Evolutionary conservation across 129 eudicot species (phyloP), one percentile per base, ranked within the genome.

Genomic region (Centella asiatica): DNA sequence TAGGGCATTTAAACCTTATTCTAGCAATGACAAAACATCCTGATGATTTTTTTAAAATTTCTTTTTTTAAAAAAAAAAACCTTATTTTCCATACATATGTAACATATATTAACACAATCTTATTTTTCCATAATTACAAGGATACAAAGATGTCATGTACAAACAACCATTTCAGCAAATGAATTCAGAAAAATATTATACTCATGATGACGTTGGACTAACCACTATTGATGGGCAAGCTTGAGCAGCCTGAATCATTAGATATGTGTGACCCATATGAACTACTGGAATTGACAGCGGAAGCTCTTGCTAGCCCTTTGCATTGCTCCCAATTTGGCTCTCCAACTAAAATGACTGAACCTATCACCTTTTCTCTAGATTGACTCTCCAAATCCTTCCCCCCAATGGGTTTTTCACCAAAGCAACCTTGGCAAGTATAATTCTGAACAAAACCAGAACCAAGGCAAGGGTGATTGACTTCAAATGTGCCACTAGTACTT

Each of bases 381-480:
- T 56, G 57, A 28, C 29, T 71, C 18, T 57, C 66, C 49, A 59
- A 56, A 50, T 57, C 33, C 46, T 72, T 44, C 5, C 45, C 45
- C 23, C 31, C 65, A 45, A 42, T 63, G 67, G 68, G 19, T 63
- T 72, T 61, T 36, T 66, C 13, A 19, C 69, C 45, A 17, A 79
- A 78, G 66, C 97, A 90, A 42, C 77, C 82, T 57, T 55, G 72
- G 39, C 97, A 86, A 62, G 93, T 75, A 68, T 83, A 83, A 53
- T 86, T 86, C 53, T 48, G 78, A 25, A 69, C 70, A 71, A 76
- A 77, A 29, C 70, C 77, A 54, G 83, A 54, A 63, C 85, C 57
- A n/a, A 90, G 83, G 68, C 97, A 90, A 0, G 97, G 97, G 82
- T 90, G 97, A 6, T 69, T 46, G 29, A 90, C 71, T 74, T 81